Evolutionary conservation across 2,329 filamentous ascomycete genomes (phyloP), one percentile per base, ranked within the genome.

Genomic region (Thermochaetoides dissita): DNA sequence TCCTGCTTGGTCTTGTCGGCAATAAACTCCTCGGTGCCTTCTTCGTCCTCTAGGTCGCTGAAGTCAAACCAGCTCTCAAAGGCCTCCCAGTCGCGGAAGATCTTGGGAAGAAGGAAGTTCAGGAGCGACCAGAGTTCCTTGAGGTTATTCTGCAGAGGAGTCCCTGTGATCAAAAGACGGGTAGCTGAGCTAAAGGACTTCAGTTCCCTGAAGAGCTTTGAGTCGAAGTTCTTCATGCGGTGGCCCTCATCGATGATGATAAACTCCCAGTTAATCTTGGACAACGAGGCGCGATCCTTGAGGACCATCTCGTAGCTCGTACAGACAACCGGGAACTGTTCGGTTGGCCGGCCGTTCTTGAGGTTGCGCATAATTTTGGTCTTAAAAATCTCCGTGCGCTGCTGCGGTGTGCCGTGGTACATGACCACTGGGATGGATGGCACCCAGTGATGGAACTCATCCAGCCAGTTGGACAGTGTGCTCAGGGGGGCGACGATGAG

Each of bases 11-110:
- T 76, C 41, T 84, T 76, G 53, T 94, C 83, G 3, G 81, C 79
- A 6, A 93, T 72, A 40, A 94, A 81, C 36, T 88, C 76, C 39
- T 84, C 78, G 1, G 86, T 82, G 0, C 78, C 79, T 32, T 81
- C 72, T 50, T 88, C 85, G 46, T 96, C 85, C 42, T 93, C 77
- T 1, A 98, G 69, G 7, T 87, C 88, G 0, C 84, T 91, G 53
- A 98, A 98, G 59, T 98, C 89, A 48, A 98, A 98, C 88, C 89
- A 96, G 1, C 79, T 79, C 55, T 95, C 85, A 45, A 98, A 98
- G 0, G 84, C 86, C 37, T 93, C 85, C 59, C 93, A 80, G 53
- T 94, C 84, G 37, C 88, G 86, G 53, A 98, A 98, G 30, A 95
- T 88, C 34, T 84, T 84, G 0, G 89, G 91, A 38, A 96, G 72